Evolutionary conservation across 2,329 filamentous ascomycete species (phyloP).

Genomic region (Fusarium mangiferae): DNA sequence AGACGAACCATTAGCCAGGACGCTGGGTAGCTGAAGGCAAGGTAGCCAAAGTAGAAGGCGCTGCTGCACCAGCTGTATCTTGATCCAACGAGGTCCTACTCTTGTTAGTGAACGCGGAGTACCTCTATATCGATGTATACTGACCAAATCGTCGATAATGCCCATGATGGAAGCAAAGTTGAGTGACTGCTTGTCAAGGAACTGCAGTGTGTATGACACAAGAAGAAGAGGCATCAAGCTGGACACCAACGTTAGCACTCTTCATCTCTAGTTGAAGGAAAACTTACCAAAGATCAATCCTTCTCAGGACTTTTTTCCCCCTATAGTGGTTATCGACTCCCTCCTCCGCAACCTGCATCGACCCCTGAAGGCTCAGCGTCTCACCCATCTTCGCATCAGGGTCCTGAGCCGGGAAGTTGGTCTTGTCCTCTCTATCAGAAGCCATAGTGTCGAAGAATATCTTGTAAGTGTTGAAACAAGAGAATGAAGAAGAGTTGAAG

Average conservation of each 20-base stretch:
- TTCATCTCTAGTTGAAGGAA: accelerated
- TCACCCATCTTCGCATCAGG: slow-evolving; percentile 22
- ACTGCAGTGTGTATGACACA: slow-evolving; percentile 40
- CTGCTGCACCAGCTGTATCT: slow-evolving; percentile 40
- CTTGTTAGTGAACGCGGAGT: neutral
- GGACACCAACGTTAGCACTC: neutral
- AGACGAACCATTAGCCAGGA: slow-evolving; percentile 39
- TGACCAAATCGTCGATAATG: slow-evolving; percentile 34
- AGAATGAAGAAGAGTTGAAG: neutral
- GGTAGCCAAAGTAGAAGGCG: slow-evolving; percentile 39
- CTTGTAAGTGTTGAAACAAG: neutral
- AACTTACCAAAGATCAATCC: slow-evolving; percentile 33
- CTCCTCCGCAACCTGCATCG: slow-evolving; percentile 15
- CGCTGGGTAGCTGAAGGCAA: slow-evolving; percentile 38
- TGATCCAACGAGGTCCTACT: slow-evolving; percentile 21
- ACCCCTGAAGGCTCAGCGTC: slow-evolving; percentile 26
- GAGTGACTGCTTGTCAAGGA: slow-evolving; percentile 39
- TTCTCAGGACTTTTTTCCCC: slow-evolving; percentile 1
- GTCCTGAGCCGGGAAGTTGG: neutral
- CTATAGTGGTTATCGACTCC: neutral
- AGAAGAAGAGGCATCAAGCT: slow-evolving; percentile 35
- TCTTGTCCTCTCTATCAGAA: slow-evolving; percentile 18
- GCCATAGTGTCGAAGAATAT: neutral
- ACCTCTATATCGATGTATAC: accelerated
- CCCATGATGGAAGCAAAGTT: slow-evolving; percentile 42